These are phyloP conservation scores for Kurtzmaniella fragi DNA, from an alignment of 805 yeast species.

Conservation along the genomic window DNA sequence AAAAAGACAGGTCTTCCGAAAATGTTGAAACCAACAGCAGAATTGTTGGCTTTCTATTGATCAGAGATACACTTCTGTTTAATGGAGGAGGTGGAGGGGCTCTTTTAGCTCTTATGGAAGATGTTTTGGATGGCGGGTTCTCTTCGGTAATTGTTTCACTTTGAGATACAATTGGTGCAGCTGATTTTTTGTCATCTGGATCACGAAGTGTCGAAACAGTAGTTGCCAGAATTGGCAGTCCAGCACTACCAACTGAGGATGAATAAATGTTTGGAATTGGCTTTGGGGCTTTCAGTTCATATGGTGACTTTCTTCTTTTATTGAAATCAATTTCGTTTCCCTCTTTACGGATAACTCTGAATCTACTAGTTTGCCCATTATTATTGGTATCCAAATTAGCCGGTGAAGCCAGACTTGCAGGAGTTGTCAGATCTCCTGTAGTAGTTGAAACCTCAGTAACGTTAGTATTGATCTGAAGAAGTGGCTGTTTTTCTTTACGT, in stretches of 20 bases:
- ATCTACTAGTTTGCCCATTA: constrained; percentile 30
- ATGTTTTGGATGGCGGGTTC: background rate
- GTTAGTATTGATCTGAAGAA: constrained; percentile 13
- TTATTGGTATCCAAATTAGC: constrained; percentile 1
- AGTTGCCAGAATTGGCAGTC: constrained; percentile 33
- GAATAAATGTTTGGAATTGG: constrained; percentile 29
- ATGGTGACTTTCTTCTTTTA: constrained; percentile 72
- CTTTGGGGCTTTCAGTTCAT: constrained; percentile 42
- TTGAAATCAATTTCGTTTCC: constrained; percentile 77
- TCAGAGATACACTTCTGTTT: constrained; percentile 6
- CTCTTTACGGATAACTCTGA: constrained; percentile 63
- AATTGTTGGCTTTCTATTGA: background rate
- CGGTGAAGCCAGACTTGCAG: constrained; percentile 2
- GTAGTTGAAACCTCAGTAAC: constrained; percentile 1
- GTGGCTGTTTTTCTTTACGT: constrained; percentile 8
- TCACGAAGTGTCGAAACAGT: constrained; percentile 26
- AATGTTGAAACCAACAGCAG: constrained; percentile 5
- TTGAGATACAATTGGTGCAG: background rate
- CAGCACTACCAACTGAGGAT: constrained; percentile 21
- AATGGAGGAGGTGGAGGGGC: constrained; percentile 61
- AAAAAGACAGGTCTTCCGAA: constrained; percentile 9
- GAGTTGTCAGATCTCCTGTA: constrained; percentile 1
- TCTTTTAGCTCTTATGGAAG: constrained; percentile 44
- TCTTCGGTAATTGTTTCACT: background rate
- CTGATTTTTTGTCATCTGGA: constrained; percentile 3